Conservation (phyloP, 2,329 filamentous ascomycete species). For the Verticillium albo-atrum region DNA sequence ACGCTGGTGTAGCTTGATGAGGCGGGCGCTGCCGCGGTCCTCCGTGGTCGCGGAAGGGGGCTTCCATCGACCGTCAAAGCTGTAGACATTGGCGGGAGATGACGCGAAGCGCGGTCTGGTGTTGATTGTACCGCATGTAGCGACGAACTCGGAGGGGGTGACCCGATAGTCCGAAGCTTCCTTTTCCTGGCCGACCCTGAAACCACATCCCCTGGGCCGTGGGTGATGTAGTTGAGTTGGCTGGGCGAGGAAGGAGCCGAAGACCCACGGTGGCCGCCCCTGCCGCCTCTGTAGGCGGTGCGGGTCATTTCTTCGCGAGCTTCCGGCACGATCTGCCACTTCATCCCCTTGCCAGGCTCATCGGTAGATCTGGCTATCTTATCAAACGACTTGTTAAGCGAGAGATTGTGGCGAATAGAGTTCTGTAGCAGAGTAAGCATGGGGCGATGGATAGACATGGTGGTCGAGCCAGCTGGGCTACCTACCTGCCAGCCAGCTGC, state of each 20-base stretch:
- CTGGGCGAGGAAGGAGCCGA: slow-evolving; percentile 66
- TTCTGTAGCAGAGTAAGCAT: slow-evolving; percentile 52
- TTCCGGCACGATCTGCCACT: slow-evolving; percentile 90
- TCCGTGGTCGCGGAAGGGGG: slow-evolving; percentile 55
- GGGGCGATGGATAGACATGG: not conserved
- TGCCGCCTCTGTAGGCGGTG: slow-evolving; percentile 58
- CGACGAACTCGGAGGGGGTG: slow-evolving; percentile 49
- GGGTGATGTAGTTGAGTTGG: slow-evolving; percentile 56
- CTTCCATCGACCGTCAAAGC: slow-evolving; percentile 52
- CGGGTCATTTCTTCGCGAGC: slow-evolving; percentile 83
- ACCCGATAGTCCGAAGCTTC: slow-evolving; percentile 49
- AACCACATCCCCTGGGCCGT: slow-evolving; percentile 52
- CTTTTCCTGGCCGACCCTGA: slow-evolving; percentile 50
- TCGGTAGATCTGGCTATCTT: slow-evolving; percentile 91
- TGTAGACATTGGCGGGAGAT: slow-evolving; percentile 20
- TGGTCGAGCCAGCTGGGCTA: not conserved
- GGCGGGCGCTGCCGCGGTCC: slow-evolving; percentile 32
- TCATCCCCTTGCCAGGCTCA: slow-evolving; percentile 98
- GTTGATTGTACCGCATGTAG: slow-evolving; percentile 51
- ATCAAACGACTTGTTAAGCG: slow-evolving; percentile 88
- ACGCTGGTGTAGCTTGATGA: slow-evolving; percentile 44
- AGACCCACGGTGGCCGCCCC: slow-evolving; percentile 61
- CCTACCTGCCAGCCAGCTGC: slow-evolving; percentile 83
- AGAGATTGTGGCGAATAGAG: slow-evolving; percentile 94
- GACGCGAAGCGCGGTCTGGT: slow-evolving; percentile 45